Conservation (phyloP, 2,329 filamentous ascomycete genomes). For the Simplicillium aogashimaense region DNA sequence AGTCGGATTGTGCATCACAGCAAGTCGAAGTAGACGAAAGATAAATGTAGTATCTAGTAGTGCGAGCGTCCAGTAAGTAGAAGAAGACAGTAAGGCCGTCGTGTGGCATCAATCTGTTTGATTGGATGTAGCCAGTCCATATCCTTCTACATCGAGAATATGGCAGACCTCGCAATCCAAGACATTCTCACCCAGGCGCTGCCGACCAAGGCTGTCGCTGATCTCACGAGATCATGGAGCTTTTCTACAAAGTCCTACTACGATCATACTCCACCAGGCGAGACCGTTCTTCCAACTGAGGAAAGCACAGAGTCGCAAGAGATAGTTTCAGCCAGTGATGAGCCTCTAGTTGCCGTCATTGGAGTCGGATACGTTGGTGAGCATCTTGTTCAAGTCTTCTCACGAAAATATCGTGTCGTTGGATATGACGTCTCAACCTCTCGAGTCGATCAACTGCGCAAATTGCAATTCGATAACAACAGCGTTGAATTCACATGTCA, state of each 20-base stretch:
- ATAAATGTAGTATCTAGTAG: too few relatives aligned
- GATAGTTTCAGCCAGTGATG: conserved; percentile 10
- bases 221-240: too few relatives aligned
- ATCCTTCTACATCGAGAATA: too few relatives aligned
- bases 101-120: too few relatives aligned
- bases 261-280: conserved; percentile 22
- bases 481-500: conserved; percentile 27
- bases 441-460: conserved; percentile 23
- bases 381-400: conserved; percentile 35
- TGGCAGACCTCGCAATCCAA: too few relatives aligned
- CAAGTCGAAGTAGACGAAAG: too few relatives aligned
- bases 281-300: conserved; percentile 16
- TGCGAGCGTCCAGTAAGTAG: too few relatives aligned
- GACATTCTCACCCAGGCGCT: too few relatives aligned
- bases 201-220: too few relatives aligned
- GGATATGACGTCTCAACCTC: conserved; percentile 37
- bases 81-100: too few relatives aligned
- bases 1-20: too few relatives aligned
- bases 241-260: conserved; percentile 7
- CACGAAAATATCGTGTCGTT: conserved; percentile 27
- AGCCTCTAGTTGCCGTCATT: conserved; percentile 34
- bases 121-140: too few relatives aligned
- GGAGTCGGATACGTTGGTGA: conserved; percentile 43
- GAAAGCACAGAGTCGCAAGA: background rate
- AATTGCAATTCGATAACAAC: conserved; percentile 15